phyloP scores from a whole-genome alignment of 164 flowering plant genomes.

The Liriodendron chinense region DNA sequence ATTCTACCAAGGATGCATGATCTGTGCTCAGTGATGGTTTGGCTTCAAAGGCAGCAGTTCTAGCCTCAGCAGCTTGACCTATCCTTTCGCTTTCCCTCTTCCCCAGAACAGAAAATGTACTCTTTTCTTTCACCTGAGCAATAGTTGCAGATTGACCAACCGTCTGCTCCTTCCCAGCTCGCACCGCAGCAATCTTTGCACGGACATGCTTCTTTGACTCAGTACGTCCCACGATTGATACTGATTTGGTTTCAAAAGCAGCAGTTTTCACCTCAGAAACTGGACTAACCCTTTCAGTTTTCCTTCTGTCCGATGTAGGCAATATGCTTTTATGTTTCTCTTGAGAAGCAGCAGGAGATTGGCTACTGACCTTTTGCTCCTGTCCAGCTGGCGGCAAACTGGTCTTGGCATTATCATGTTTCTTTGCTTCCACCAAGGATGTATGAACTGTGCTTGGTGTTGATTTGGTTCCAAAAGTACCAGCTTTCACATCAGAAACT shows the following conservation, averaged over 20 bases:
- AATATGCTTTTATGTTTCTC: neutral
- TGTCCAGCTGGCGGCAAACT: neutral
- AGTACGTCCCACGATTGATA: neutral
- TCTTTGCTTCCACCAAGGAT: neutral
- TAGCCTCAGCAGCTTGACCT: slow-evolving; percentile 8
- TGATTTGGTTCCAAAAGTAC: neutral
- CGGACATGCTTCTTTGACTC: slow-evolving; percentile 5
- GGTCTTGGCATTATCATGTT: neutral
- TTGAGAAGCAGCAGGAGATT: slow-evolving; percentile 11
- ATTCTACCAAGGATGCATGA: neutral
- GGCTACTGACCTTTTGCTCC: neutral
- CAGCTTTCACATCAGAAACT: neutral
- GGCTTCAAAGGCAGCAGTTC: neutral
- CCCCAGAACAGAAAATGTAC: neutral
- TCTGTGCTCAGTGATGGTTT: neutral
- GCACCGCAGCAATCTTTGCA: neutral
- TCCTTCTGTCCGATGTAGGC: neutral
- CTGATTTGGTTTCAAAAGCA: slow-evolving; percentile 1
- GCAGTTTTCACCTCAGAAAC: slow-evolving; percentile 7
- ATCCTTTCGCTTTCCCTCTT: neutral
- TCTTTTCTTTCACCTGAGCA: neutral
- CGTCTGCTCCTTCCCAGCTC: too few relatives aligned
- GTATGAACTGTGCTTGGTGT: neutral
- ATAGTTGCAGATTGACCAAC: slow-evolving; percentile 6
- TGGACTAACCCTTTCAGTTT: neutral